Evolutionary conservation across 139 green algal species (phyloP), one percentile per base, ranked within the genome.

Genomic region (Volvox reticuliferus): DNA sequence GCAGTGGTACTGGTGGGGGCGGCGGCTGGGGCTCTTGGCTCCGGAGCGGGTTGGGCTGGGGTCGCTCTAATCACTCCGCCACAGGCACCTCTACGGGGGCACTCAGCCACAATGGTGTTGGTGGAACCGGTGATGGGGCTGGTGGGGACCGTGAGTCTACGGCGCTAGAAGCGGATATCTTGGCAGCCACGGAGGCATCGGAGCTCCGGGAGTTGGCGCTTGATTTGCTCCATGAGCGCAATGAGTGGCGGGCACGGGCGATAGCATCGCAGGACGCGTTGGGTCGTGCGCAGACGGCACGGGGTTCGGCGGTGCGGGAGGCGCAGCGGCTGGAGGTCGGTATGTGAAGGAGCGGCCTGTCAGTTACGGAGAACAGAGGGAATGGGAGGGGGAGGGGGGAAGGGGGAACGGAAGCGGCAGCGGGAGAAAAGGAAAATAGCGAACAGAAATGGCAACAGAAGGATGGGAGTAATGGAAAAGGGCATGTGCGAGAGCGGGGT

Each of bases 201-300:
- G 85, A 89, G 85, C 69, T 89, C 18, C 69, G 69, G 69, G 85
- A 82, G 18, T 18, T 89, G 37, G 85, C 69, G 44, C 44, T 89
- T 67, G 85, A 89, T 75, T 32, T 89, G 85, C 69, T 89, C 69
- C 85, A 82, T 6, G 85, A 89, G 85, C 85, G 85, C 17, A 37
- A 89, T 71, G 85, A 69, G 37, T 89, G 85, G 85, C 85, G 85
- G 18, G 28, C 12, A 24, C 28, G 85, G 1, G 85, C 85, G 30
- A 21, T 89, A 50, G 28, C 85, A 50, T 69, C 85, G 68, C 83
- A 89, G 85, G 85, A 89, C n/a, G 85, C 69, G 26, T 14, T 71
- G 37, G 85, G 69, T 0, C 37, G 69, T n/a, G 85, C 69, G 85
- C 85, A 89, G 44, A 33, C 85, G 44, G 26, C 69, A n/a, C 69